Percentiles rank a stretch among this genome's conserved stretches.
Evolutionary conservation across 306 rosid genomes (phyloP).

Genomic region (Quercus berberidifolia): DNA sequence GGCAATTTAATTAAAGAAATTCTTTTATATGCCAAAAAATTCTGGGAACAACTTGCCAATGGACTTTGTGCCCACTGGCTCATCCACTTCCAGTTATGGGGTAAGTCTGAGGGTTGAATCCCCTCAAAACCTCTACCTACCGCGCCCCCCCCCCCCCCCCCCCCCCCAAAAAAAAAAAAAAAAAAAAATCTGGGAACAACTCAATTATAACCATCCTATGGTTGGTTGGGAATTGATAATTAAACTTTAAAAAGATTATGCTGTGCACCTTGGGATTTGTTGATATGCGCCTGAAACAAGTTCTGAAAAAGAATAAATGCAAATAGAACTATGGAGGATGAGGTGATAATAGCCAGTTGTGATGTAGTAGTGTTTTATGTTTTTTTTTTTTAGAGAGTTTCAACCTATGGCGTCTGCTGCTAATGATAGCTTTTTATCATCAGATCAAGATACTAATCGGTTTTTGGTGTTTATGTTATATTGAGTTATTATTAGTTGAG

Average conservation of each 20-base stretch:
- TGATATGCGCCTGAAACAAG: neutral
- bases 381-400: no score
- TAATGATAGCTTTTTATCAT: no score
- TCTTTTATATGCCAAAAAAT: neutral
- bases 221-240: neutral
- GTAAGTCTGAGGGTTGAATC: no score
- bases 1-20: neutral
- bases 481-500: conserved; percentile 7
- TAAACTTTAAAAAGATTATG: neutral
- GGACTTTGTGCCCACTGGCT: no score
- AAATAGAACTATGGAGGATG: neutral
- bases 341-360: neutral
- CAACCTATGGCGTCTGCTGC: rapidly evolving
- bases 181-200: neutral
- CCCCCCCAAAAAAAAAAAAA: no score
- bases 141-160: no score
- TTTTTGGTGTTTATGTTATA: neutral
- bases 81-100: no score
- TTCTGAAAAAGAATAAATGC: neutral
- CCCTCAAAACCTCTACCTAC: no score
- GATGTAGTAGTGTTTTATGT: neutral
- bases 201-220: no score
- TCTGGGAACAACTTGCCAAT: neutral
- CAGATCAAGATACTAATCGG: rapidly evolving
- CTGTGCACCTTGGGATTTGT: neutral